Percentiles rank a stretch among this genome's conserved stretches.
Evolutionary conservation across 768 basidiomycete species (phyloP).

Genomic region (button mushroom (Agaricus bisporus)): DNA sequence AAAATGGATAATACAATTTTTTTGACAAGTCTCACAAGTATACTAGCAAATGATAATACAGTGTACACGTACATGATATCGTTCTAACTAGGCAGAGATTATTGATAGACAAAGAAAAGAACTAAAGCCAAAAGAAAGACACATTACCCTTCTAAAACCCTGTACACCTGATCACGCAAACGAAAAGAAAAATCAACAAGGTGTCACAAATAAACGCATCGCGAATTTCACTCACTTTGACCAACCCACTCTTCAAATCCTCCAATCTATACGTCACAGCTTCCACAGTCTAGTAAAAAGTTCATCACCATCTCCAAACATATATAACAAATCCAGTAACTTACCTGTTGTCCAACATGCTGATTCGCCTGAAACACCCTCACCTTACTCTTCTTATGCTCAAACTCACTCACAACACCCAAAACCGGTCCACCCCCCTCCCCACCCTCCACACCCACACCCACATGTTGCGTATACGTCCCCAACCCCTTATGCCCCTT

Average conservation of each 20-base stretch:
- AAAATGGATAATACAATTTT: no score
- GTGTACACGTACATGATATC: no score
- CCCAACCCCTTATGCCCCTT: constrained; percentile 81
- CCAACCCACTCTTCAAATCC: constrained; percentile 78
- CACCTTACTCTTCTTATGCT: constrained; percentile 82
- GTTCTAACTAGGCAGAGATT: not conserved
- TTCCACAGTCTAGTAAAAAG: constrained; percentile 46
- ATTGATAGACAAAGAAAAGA: constrained; percentile 4
- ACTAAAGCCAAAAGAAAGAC: not conserved
- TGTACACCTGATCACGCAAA: constrained; percentile 27
- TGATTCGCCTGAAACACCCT: constrained; percentile 83
- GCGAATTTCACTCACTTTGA: constrained; percentile 49
- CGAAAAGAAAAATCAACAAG: not conserved
- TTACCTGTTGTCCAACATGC: constrained; percentile 76
- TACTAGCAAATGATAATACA: no score
- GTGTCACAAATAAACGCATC: constrained; percentile 9
- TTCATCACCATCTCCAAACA: not conserved
- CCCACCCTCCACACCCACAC: constrained; percentile 31
- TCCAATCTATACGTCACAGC: constrained; percentile 82
- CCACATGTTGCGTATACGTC: constrained; percentile 57
- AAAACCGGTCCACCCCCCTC: constrained; percentile 47
- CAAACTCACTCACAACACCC: constrained; percentile 78
- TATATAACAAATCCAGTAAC: constrained; percentile 17
- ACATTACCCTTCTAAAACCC: constrained; percentile 31
- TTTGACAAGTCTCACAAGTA: no score